Evolutionary conservation across 768 basidiomycete genomes (phyloP).

Genomic region (Pleurotus djamor): DNA sequence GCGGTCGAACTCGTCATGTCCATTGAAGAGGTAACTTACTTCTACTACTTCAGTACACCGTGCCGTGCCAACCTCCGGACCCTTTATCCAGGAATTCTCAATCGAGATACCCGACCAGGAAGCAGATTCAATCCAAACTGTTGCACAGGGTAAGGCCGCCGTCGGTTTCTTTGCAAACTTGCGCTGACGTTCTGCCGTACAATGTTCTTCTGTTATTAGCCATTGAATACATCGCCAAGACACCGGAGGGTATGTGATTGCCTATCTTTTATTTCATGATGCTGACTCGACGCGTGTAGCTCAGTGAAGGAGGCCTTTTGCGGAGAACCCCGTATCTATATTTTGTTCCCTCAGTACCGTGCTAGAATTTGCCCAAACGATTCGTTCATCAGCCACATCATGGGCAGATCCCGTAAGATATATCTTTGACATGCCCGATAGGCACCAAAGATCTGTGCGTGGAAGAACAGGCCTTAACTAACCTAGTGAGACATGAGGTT

Average conservation of each 20-base stretch:
- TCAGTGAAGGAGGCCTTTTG: slow-evolving; percentile 35
- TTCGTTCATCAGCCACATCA: slow-evolving; percentile 2
- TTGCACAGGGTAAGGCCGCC: slow-evolving; percentile 69
- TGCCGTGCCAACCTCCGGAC: slow-evolving; percentile 4
- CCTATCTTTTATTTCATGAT: background rate
- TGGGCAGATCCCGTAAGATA: background rate
- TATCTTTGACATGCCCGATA: slow-evolving; percentile 4
- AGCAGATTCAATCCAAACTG: slow-evolving; percentile 91
- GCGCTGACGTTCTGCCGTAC: slow-evolving; percentile 3
- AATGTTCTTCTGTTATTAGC: slow-evolving; percentile 45
- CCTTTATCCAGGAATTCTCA: slow-evolving; percentile 73
- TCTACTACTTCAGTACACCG: background rate
- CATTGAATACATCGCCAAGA: slow-evolving; percentile 93
- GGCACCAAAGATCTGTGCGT: slow-evolving; percentile 2
- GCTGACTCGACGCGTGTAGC: slow-evolving; percentile 27
- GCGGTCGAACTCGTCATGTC: slow-evolving; percentile 99
- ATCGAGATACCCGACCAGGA: slow-evolving; percentile 99
- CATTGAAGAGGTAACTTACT: slow-evolving; percentile 76
- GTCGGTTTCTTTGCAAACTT: background rate
- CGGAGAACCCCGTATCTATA: slow-evolving; percentile 35
- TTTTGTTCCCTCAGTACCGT: slow-evolving; percentile 27
- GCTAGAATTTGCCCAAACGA: slow-evolving; percentile 1
- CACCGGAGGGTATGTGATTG: slow-evolving; percentile 68
- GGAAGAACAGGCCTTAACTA: slow-evolving; percentile 12
- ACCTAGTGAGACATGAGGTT: slow-evolving; percentile 8